These are phyloP conservation scores for Fonsecaea erecta DNA, from an alignment of 2,329 filamentous ascomycete genomes.

Conservation along the genomic window DNA sequence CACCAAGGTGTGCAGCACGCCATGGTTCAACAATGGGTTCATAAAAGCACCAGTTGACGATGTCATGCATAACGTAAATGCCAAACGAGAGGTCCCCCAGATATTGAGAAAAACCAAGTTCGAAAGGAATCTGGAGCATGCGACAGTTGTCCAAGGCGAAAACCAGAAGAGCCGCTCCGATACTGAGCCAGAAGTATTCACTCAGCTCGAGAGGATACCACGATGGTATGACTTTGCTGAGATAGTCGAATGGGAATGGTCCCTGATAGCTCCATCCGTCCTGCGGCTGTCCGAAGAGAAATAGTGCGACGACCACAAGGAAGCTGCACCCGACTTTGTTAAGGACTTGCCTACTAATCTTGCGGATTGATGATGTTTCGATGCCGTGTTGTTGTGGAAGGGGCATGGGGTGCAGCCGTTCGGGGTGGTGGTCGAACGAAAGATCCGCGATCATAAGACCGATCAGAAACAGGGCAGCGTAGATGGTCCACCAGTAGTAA, in stretches of 20 bases:
- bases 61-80: slow-evolving; percentile 51
- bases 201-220: slow-evolving; percentile 16
- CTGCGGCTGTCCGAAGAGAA: slow-evolving; percentile 18
- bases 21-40: slow-evolving; percentile 21
- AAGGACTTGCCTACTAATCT: not conserved
- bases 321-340: slow-evolving; percentile 11
- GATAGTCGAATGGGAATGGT: slow-evolving; percentile 9
- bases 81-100: slow-evolving; percentile 54
- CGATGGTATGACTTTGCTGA: slow-evolving; percentile 19
- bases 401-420: slow-evolving; percentile 18
- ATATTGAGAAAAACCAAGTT: slow-evolving; percentile 50
- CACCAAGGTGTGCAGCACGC: slow-evolving; percentile 19
- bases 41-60: slow-evolving; percentile 23
- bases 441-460: slow-evolving; percentile 28
- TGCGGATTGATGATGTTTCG: slow-evolving; percentile 1
- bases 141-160: slow-evolving; percentile 49
- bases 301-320: slow-evolving; percentile 17
- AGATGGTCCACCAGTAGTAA: slow-evolving; percentile 27
- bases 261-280: slow-evolving; percentile 10
- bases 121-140: slow-evolving; percentile 50
- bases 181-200: slow-evolving; percentile 46
- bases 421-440: slow-evolving; percentile 24
- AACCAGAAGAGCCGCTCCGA: slow-evolving; percentile 50
- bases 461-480: slow-evolving; percentile 24
- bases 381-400: slow-evolving; percentile 14